Conservation (phyloP, 2,329 filamentous ascomycete species). For the Penicillium sp. region DNA sequence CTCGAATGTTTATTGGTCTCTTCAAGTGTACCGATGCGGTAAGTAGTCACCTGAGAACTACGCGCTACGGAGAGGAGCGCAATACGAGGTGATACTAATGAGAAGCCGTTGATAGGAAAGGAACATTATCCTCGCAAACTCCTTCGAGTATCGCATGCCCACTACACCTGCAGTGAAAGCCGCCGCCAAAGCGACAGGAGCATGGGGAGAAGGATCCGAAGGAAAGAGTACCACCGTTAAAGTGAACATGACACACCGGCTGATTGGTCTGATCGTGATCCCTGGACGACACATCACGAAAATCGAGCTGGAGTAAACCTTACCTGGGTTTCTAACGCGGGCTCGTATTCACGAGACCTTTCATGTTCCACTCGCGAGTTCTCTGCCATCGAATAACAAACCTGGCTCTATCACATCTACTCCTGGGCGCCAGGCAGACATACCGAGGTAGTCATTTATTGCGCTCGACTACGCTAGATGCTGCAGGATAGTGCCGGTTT, state of each 20-base stretch:
- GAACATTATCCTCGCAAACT: constrained; percentile 82
- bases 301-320: constrained; percentile 77
- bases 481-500: constrained; percentile 1
- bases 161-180: constrained; percentile 52
- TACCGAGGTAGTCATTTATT: not conserved
- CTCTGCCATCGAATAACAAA: constrained; percentile 14
- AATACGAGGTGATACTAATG: constrained; percentile 7
- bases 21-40: constrained; percentile 96
- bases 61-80: not conserved
- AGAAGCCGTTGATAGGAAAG: constrained; percentile 60
- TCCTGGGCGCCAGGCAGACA: constrained; percentile 2
- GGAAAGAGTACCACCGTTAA: constrained; percentile 45
- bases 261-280: constrained; percentile 85
- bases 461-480: not conserved
- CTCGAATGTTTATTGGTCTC: constrained; percentile 82
- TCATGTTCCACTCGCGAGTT: constrained; percentile 1
- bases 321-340: constrained; percentile 6
- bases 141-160: constrained; percentile 86
- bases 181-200: constrained; percentile 33
- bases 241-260: constrained; percentile 78
- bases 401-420: constrained; percentile 8
- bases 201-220: constrained; percentile 21
- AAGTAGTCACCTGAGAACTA: constrained; percentile 34
- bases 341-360: constrained; percentile 13
- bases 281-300: constrained; percentile 82